Percentiles rank a stretch among this genome's conserved stretches.
Evolutionary conservation across 129 eudicot genomes (phyloP).

Genomic region (Pseudognaphalium luteoalbum): DNA sequence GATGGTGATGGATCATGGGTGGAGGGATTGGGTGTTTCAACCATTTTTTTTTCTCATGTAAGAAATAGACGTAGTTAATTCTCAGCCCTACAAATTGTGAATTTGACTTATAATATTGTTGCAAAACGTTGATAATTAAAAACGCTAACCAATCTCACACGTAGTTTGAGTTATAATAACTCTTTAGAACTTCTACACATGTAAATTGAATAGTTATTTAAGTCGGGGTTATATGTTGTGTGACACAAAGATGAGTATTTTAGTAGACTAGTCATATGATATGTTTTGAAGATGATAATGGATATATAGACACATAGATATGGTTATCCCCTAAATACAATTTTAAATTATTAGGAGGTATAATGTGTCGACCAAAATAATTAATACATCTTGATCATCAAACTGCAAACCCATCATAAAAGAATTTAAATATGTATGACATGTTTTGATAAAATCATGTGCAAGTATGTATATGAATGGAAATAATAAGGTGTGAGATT

Average conservation of each 20-base stretch:
- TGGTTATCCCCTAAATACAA: conserved; percentile 2
- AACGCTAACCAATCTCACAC: too few relatives aligned
- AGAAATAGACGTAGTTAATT: background rate
- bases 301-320: conserved; percentile 23
- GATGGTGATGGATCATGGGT: conserved; percentile 26
- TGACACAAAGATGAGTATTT: conserved; percentile 10
- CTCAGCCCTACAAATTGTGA: conserved; percentile 5
- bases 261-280: conserved; percentile 17
- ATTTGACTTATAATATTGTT: background rate
- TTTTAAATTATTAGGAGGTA: background rate
- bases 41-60: background rate
- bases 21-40: conserved; percentile 1
- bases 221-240: background rate
- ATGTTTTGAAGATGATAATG: conserved; percentile 22
- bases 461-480: background rate
- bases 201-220: background rate
- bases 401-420: background rate
- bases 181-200: background rate
- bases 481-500: too few relatives aligned
- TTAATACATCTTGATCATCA: background rate
- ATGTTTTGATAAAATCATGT: too few relatives aligned
- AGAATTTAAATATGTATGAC: background rate
- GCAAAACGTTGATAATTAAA: too few relatives aligned
- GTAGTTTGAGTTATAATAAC: background rate
- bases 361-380: background rate